A percentile compares a stretch with the other conserved stretches of the same genome.
phyloP scores from a whole-genome alignment of 2,329 filamentous ascomycete species.

The Fusarium newnesense region DNA sequence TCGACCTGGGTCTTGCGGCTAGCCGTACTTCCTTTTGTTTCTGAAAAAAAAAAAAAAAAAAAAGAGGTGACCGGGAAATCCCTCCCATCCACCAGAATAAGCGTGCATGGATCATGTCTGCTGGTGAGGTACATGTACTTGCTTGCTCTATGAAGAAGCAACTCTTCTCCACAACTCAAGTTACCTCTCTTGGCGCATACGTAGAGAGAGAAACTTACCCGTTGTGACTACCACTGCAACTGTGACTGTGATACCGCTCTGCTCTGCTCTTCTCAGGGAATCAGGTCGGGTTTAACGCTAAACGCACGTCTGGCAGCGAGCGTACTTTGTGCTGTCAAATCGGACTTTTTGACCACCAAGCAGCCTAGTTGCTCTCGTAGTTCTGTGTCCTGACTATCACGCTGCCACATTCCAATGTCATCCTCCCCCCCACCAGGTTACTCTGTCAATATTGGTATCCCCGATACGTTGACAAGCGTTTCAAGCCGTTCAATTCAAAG shows the following conservation, averaged over 20 bases:
- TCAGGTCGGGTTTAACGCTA: neutral
- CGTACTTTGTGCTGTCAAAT: neutral
- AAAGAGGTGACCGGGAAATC: neutral
- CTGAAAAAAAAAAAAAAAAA: neutral
- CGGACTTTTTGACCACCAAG: neutral
- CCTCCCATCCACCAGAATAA: neutral
- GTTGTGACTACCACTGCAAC: neutral
- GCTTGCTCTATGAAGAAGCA: neutral
- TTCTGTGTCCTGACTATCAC: neutral
- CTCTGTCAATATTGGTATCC: slow-evolving; percentile 1
- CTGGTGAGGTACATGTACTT: neutral
- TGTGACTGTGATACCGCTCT: neutral
- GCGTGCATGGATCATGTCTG: neutral
- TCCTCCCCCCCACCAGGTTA: neutral
- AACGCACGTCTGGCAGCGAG: neutral
- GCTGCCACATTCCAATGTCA: slow-evolving; percentile 19
- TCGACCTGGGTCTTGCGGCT: neutral
- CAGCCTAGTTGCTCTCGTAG: neutral
- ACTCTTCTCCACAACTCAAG: neutral
- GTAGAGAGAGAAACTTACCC: neutral
- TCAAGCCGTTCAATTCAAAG: neutral
- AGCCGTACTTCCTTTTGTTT: neutral
- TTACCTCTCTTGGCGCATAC: neutral
- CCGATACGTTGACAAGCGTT: neutral
- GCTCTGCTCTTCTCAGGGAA: neutral